Evolutionary conservation across 225 moss, liverwort and hornwort genomes (phyloP), one percentile per base, ranked within the genome.

Genomic region (Sphagnum tenellum): DNA sequence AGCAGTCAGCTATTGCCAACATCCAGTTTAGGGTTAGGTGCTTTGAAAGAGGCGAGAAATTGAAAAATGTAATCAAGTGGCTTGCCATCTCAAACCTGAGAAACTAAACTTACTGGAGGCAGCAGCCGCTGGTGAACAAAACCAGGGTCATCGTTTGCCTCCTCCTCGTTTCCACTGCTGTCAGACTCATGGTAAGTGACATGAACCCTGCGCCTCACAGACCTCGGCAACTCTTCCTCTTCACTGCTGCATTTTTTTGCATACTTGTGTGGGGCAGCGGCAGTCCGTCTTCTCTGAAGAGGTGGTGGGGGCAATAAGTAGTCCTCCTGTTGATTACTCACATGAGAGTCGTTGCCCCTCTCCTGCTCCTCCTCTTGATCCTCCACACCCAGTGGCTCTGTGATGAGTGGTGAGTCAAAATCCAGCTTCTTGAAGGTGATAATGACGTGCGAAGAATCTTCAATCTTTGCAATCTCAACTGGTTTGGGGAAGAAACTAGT

Each of bases 181-280:
- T 83, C 79, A 44, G 79, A 83, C 60, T 79, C 76, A 4, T 65
- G 67, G 58, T 83, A 79, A 69, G 74, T 74, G 3, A 83, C 62
- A 29, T 1, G 29, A 47, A 73, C 73, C 67, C 74, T 79, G 74
- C 77, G 74, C 62, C 70, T 66, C 44, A 70, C 60, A 9, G 71
- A 64, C 56, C 76, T 83, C 5, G 74, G 69, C 59, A 69, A 61
- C 45, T 74, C 67, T 65, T 72, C 68, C 29, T 74, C 76, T 13
- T 75, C 83, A 44, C 79, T 83, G 47, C 77, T 79, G 65, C 74
- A 79, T 29, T 29, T 29, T 47, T 77, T 72, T 8, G 79, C 46
- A 44, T 70, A 79, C 69, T 74, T 71, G 62, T 70, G 74, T 29
- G 29, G 29, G 29, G 29, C 29, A 29, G 29, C 1, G 48, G 79